Base-by-base conservation (phyloP, 495 filamentous ascomycete species). In the Ramalina peruviana region DNA sequence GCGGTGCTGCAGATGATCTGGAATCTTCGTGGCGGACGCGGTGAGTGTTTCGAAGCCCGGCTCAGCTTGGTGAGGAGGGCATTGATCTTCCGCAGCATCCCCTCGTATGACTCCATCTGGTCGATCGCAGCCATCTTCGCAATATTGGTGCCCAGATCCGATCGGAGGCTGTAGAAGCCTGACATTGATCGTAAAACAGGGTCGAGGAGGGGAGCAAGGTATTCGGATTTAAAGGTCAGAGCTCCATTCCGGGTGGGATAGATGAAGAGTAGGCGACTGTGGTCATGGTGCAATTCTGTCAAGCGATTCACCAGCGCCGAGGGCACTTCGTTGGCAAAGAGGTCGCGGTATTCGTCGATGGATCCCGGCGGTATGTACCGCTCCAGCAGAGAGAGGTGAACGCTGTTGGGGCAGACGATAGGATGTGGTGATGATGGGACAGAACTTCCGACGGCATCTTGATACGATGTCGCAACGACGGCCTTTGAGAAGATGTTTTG, bases 341-440 rank as follows among this genome's bases (percentile, higher is more conserved):
- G 68, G 54, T 80, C 71, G 25, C 65, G 60, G 46, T 80, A 81
- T 54, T 85, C 81, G 53, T 77, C 67, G 4, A 57, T 51, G 6
- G 77, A 76, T 1, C 76, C 68, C 13, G 82, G 82, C 43, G 82
- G 82, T 6, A 86, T 79, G 60, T 80, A 86, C 6, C 82, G 79
- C 60, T 86, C 82, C 7, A 86, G 66, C 12, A 85, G 66, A 1
- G 81, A 79, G 40, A 84, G 65, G 46, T 83, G 72, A 21, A 85
- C 71, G 39, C 71, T 82, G 40, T 68, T 71, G 6, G 82, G 82
- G 0, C 80, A 73, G 5, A 85, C 78, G 48, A 83, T 72, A 6
- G 78, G 78, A 54, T 75, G 71, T 7, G 80, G 80, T 17, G 70
- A 72, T 23, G 66, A 68, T 44, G 60, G 62, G 49, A 62, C 51